A percentile compares a stretch with the other conserved stretches of the same genome.
Conservation (phyloP, 805 yeast genomes). For the Wickerhamomyces pijperi region DNA sequence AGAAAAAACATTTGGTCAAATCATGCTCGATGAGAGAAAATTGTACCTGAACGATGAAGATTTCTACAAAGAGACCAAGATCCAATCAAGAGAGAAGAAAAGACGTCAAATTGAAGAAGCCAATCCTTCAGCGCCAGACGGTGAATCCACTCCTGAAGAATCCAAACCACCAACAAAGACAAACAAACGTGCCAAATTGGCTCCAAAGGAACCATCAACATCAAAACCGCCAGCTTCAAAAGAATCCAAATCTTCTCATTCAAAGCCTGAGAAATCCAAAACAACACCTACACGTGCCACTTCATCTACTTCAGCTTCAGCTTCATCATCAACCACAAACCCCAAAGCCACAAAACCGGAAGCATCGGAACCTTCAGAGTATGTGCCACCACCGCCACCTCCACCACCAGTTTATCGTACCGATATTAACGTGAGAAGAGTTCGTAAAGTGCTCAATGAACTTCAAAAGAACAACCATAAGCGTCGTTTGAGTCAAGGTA, state of each 20-base stretch:
- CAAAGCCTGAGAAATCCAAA: no score
- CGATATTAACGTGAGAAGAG: constrained; percentile 17
- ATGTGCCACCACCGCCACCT: background rate
- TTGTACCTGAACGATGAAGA: constrained; percentile 21
- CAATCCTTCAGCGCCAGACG: background rate
- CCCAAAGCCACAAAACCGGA: background rate
- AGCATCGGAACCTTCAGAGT: background rate
- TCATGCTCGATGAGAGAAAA: constrained; percentile 26
- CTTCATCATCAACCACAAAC: background rate
- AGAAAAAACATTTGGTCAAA: constrained; percentile 32
- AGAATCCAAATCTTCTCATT: no score
- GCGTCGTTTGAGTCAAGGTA: constrained; percentile 10
- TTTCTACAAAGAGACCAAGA: constrained; percentile 1
- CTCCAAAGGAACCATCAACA: background rate
- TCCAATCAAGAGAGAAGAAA: constrained; percentile 1
- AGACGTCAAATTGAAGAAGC: background rate
- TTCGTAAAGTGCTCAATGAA: constrained; percentile 7
- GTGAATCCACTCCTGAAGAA: constrained; percentile 1
- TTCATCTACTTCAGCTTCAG: background rate
- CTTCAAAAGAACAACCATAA: constrained; percentile 5
- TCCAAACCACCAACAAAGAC: background rate
- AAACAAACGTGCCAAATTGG: background rate
- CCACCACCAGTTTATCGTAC: constrained; percentile 11
- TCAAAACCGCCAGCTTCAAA: no score
- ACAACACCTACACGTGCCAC: no score